A percentile compares a stretch with the other conserved stretches of the same genome.
These are phyloP conservation scores for Chenopodium quinoa DNA, from an alignment of 148 eudicot genomes.

Conservation along the genomic window DNA sequence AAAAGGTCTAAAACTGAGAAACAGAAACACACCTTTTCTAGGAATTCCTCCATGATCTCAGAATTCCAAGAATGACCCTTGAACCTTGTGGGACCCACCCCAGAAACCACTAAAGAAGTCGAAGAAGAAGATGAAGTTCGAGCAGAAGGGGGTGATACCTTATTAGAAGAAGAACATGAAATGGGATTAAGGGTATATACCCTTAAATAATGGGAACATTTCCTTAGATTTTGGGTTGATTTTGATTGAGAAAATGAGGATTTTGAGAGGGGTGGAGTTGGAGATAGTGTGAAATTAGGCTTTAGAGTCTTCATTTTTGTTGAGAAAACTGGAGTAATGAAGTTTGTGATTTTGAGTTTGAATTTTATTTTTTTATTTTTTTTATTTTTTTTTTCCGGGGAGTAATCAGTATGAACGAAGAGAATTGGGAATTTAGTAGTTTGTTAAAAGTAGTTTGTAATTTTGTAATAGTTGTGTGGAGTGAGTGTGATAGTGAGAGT, in stretches of 20 bases:
- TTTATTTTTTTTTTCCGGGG: no score
- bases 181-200: conserved; percentile 12
- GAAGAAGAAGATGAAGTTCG: conserved; percentile 11
- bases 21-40: conserved; percentile 27
- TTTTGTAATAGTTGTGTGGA: background rate
- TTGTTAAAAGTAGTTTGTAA: no score
- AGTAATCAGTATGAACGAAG: no score
- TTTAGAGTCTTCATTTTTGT: no score
- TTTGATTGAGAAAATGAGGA: background rate
- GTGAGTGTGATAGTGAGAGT: background rate
- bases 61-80: conserved; percentile 8
- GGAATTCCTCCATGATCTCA: conserved; percentile 16
- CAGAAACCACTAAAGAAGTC: conserved; percentile 15
- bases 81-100: conserved; percentile 10
- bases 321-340: no score
- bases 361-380: no score
- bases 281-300: no score
- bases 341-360: no score
- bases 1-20: background rate
- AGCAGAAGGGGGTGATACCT: conserved; percentile 9
- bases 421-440: no score
- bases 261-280: no score
- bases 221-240: background rate
- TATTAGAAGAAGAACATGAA: conserved; percentile 4
- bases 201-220: conserved; percentile 1